Conservation (phyloP, 495 filamentous ascomycete species). For the Sporormia fimetaria region DNA sequence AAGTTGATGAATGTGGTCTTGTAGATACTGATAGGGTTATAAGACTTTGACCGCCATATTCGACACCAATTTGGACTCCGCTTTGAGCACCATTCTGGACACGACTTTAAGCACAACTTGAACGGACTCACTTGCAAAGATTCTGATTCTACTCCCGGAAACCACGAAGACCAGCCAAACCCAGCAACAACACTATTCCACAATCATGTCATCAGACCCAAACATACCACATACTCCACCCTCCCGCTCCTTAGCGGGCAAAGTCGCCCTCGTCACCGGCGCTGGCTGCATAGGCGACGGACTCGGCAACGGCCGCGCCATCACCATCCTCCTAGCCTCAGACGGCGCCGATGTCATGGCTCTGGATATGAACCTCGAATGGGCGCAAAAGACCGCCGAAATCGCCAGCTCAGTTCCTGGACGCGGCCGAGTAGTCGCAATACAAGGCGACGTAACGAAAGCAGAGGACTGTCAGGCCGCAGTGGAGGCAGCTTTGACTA, state of each 20-base stretch:
- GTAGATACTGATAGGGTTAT: too few relatives aligned
- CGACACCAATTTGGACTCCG: too few relatives aligned
- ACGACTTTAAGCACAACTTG: too few relatives aligned
- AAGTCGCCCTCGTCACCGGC: conserved; percentile 49
- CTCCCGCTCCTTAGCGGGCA: conserved; percentile 30
- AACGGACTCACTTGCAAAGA: too few relatives aligned
- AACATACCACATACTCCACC: conserved; percentile 1
- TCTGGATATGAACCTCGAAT: conserved; percentile 39
- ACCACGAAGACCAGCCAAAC: background rate
- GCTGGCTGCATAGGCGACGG: conserved; percentile 43
- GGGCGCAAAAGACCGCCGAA: conserved; percentile 39
- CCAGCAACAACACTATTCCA: background rate
- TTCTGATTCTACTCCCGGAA: too few relatives aligned
- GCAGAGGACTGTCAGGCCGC: conserved; percentile 37
- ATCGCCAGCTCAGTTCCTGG: conserved; percentile 34
- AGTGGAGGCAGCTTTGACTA: conserved; percentile 33
- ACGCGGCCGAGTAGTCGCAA: conserved; percentile 31
- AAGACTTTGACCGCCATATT: too few relatives aligned
- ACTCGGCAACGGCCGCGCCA: conserved; percentile 50
- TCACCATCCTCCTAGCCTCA: conserved; percentile 44
- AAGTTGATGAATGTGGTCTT: too few relatives aligned
- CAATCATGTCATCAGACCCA: background rate
- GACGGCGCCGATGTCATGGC: conserved; percentile 45
- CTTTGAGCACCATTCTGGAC: too few relatives aligned
- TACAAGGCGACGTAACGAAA: conserved; percentile 40